Evolutionary conservation across 2,329 filamentous ascomycete genomes (phyloP).

Genomic region (Cercospora nicotianae): DNA sequence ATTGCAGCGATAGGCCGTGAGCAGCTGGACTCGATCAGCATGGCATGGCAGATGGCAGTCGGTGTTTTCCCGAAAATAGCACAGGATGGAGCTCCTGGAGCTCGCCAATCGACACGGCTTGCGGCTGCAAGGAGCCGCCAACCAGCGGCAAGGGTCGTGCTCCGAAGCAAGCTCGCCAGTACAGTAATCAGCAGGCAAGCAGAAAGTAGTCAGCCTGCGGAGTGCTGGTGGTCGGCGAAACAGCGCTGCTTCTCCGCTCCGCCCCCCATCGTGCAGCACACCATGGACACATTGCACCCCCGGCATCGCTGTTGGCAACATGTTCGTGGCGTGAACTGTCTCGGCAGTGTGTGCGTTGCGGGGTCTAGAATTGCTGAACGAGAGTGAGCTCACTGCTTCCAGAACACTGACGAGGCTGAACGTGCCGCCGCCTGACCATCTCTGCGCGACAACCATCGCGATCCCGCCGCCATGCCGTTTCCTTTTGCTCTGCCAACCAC

Average conservation of each 20-base stretch:
- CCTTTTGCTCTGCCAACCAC: slow-evolving; percentile 87
- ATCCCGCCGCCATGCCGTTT: slow-evolving; percentile 69
- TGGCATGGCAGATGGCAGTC: not conserved
- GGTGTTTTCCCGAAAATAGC: not conserved
- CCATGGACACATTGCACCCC: not conserved
- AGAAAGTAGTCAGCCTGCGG: not conserved
- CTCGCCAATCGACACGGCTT: not conserved
- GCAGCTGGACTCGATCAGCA: not conserved
- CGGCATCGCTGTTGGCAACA: not conserved
- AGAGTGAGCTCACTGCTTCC: not conserved
- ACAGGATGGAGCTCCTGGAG: not conserved
- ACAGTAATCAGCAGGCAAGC: not conserved
- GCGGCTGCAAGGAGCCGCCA: not conserved
- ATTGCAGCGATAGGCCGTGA: not conserved
- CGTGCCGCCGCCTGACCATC: not conserved
- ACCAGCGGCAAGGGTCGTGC: not conserved
- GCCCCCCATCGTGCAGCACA: not conserved
- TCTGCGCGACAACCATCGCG: not conserved
- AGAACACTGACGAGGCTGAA: not conserved
- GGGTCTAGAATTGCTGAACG: not conserved
- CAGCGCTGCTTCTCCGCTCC: not conserved
- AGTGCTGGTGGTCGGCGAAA: not conserved
- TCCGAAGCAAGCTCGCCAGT: not conserved
- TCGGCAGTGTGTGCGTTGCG: not conserved
- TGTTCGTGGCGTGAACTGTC: not conserved